Evolutionary conservation across 208 protist genomes (phyloP).

Genomic region (Zelonia costaricensis): DNA sequence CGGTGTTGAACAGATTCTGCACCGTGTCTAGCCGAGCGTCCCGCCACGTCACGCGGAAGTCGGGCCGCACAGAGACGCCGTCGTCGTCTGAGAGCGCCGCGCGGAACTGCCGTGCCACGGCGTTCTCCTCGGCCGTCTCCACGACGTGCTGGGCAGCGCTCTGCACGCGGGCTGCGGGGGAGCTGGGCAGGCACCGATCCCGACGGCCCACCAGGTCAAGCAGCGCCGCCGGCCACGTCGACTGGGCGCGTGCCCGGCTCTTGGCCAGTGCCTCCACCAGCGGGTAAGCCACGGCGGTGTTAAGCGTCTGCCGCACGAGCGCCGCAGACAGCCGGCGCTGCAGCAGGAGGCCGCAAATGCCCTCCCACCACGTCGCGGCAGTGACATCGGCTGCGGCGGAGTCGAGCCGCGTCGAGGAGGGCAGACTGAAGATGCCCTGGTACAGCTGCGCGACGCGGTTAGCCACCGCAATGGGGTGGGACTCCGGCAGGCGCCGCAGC

Average conservation of each 20-base stretch:
- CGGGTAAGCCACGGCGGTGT: constrained; percentile 51
- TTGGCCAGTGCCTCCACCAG: constrained; percentile 56
- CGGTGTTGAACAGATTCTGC: constrained; percentile 80
- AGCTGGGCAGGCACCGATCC: constrained; percentile 44
- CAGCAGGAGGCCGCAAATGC: constrained; percentile 40
- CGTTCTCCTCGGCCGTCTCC: constrained; percentile 58
- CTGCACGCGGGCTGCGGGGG: constrained; percentile 15
- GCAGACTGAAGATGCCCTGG: constrained; percentile 7
- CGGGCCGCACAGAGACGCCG: constrained; percentile 71
- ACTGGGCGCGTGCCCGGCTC: constrained; percentile 38
- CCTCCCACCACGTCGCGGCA: constrained; percentile 27
- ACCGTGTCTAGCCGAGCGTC: constrained; percentile 69
- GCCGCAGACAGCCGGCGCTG: constrained; percentile 32
- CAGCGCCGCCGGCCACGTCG: constrained; percentile 48
- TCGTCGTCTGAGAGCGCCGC: constrained; percentile 70
- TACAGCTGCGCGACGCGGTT: constrained; percentile 28
- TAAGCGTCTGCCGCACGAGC: constrained; percentile 40
- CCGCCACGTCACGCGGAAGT: constrained; percentile 72
- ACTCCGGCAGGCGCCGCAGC: constrained; percentile 11
- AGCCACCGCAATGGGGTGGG: constrained; percentile 27
- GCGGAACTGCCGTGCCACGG: constrained; percentile 44
- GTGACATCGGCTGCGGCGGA: background rate
- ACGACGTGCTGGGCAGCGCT: constrained; percentile 54
- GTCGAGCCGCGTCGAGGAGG: background rate
- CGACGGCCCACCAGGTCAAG: constrained; percentile 64